phyloP scores from a whole-genome alignment of 768 basidiomycete species.

The Russula compacta region DNA sequence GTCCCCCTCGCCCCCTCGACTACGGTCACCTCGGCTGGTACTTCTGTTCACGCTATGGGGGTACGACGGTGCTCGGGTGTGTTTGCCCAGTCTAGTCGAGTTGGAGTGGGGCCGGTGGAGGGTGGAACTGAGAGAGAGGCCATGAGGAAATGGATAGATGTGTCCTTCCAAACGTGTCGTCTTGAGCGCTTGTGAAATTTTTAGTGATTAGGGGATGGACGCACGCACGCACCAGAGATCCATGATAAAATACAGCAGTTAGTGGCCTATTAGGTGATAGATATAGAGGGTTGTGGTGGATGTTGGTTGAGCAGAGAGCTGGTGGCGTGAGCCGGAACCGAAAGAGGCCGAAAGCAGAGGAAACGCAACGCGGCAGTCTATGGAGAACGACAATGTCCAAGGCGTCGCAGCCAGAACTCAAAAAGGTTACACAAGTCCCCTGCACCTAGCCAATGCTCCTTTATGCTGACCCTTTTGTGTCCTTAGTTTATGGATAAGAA shows the following conservation, averaged over 20 bases:
- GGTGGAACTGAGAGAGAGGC: slow-evolving; percentile 32
- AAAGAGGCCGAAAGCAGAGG: slow-evolving; percentile 2
- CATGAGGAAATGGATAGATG: slow-evolving; percentile 27
- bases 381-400: slow-evolving; percentile 56
- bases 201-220: not conserved
- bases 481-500: slow-evolving; percentile 97
- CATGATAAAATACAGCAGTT: not conserved
- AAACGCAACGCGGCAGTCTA: not conserved
- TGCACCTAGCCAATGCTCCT: not conserved
- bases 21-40: slow-evolving; percentile 6
- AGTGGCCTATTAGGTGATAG: too few relatives aligned
- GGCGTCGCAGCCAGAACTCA: slow-evolving; percentile 94
- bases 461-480: not conserved
- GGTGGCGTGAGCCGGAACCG: slow-evolving; percentile 1
- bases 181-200: not conserved
- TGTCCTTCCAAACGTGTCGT: slow-evolving; percentile 1
- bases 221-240: not conserved
- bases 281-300: not conserved
- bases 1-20: slow-evolving; percentile 29
- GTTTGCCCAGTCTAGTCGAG: slow-evolving; percentile 36
- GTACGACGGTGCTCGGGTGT: slow-evolving; percentile 40
- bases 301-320: not conserved
- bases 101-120: slow-evolving; percentile 27
- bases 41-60: slow-evolving; percentile 33
- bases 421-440: slow-evolving; percentile 64